These are phyloP conservation scores for Neurospora sp. DNA, from an alignment of 495 filamentous ascomycete species.

Conservation along the genomic window DNA sequence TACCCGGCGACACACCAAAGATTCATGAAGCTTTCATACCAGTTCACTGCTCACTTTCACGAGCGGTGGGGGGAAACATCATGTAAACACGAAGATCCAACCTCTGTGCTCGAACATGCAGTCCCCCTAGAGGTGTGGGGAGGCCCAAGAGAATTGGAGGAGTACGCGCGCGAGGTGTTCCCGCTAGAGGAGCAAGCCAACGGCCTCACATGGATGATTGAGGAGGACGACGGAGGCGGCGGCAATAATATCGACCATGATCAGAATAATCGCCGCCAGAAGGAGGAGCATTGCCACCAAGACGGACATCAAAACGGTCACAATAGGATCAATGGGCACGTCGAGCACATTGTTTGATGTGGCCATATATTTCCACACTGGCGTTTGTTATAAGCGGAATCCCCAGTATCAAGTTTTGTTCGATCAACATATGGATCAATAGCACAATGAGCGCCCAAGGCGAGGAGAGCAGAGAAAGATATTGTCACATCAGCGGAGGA, in stretches of 20 bases:
- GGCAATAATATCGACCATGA: conserved; percentile 6
- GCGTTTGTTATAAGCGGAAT: not conserved
- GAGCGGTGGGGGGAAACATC: not conserved
- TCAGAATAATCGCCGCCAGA: not conserved
- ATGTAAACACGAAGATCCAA: not conserved
- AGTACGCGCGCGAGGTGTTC: conserved; percentile 93
- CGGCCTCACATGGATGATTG: conserved; percentile 81
- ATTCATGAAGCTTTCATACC: not conserved
- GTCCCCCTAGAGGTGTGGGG: conserved; percentile 58
- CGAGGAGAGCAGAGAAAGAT: not conserved
- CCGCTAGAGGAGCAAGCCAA: conserved; percentile 90
- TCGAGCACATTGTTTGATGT: not conserved
- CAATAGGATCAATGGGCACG: not conserved
- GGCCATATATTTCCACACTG: not conserved
- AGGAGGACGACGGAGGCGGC: conserved; percentile 25
- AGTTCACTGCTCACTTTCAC: not conserved
- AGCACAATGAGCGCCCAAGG: not conserved
- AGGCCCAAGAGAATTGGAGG: conserved; percentile 81
- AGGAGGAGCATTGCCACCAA: not conserved
- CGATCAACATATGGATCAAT: not conserved
- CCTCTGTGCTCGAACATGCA: not conserved
- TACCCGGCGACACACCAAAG: not conserved
- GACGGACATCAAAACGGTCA: conserved; percentile 5
- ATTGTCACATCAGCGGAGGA: not conserved
- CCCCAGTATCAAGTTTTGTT: not conserved